Evolutionary conservation across 2,329 filamentous ascomycete species (phyloP), one percentile per base, ranked within the genome.

Genomic region (Cercospora brassicicola): DNA sequence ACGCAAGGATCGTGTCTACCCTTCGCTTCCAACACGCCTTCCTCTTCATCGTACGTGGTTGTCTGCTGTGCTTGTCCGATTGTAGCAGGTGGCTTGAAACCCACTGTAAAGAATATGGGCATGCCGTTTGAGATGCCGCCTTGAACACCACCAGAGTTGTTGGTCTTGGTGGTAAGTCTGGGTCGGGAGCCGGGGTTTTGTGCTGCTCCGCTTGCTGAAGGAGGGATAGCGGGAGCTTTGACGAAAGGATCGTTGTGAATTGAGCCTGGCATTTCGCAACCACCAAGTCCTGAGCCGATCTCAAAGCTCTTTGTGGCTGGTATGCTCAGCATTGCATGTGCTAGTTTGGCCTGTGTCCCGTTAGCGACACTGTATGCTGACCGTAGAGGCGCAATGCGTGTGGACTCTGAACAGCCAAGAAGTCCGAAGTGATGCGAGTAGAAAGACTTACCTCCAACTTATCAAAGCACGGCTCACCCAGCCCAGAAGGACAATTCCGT

Each of bases 291-390:
- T 63, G 92, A 96, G 64, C 95, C 95, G 72, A 98, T 90, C 79
- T 98, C 94, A 78, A 98, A 98, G 64, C 91, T 94, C 83, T 98
- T 99, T 42, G 91, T 94, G 3, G 95, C 93, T 4, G 95, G 95
- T 75, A 98, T 97, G 78, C 89, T 93, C 71, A 98, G 87, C 92
- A 99, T 98, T 60, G 92, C 95, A 77, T 98, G 94, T 28, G 89
- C 94, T 57, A 99, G 88, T 78, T 87, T 88, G 7, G 95, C 95
- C 62, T 64, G 26, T 1, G 7, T 13, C 1, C 4, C 10, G 30
- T 63, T 15, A 23, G 23, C 23, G 23, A 23, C 23, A 23, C 23
- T 23, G 23, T 23, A 23, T 23, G 23, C 3, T 23, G 23, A 23
- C 23, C 23, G 23, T 23, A 23, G 23, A 23, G 23, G 23, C 23